Evolutionary conservation across 345 rosid genomes (phyloP), one percentile per base, ranked within the genome.

Genomic region (Cochlearia excelsa): DNA sequence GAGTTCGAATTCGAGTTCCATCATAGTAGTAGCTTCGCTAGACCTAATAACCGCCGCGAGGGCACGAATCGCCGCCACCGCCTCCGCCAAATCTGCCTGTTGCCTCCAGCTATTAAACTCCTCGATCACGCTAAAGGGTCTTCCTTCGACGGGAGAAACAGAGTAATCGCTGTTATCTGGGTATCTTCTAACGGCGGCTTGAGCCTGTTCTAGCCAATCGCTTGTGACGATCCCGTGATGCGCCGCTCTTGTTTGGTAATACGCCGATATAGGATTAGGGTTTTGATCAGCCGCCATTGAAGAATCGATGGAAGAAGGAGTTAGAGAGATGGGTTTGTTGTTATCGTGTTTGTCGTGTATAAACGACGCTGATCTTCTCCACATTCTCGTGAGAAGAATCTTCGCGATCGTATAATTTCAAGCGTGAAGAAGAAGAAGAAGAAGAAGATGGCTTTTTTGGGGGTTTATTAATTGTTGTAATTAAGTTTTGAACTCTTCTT

Each of bases 1-100:
- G 11, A 92, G 90, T 79, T 84, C 98, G 58, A 86, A 86, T 72
- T 92, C 96, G 43, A 92, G 96, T 73, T 88, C 90, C 98, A 92
- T 88, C 96, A 92, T 88, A 0, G 98, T 88, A n/a, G 78, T 86
- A 3, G 98, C 98, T 68, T 80, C 76, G 59, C 98, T 84, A 34
- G 81, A 70, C 76, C 93, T 70, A 59, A 88, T 84, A 51, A 84
- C 95, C 9, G 89, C 87, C 4, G 97, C 97, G 28, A 92, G 79
- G 30, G 96, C 93, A 51, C 93, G 78, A 41, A 88, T 83, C 9
- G 96, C 98, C 9, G 98, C 93, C 34, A 92, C 95, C n/a, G 98
- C 95, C 77, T 92, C 96, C 7, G 95, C 98, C 76, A 92, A 78
- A 72, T 86, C 93, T 3, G 98, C 96, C 64, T 86, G 93, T 63